phyloP scores from a whole-genome alignment of 2,329 filamentous ascomycete species.

The Hysterium pulicare region DNA sequence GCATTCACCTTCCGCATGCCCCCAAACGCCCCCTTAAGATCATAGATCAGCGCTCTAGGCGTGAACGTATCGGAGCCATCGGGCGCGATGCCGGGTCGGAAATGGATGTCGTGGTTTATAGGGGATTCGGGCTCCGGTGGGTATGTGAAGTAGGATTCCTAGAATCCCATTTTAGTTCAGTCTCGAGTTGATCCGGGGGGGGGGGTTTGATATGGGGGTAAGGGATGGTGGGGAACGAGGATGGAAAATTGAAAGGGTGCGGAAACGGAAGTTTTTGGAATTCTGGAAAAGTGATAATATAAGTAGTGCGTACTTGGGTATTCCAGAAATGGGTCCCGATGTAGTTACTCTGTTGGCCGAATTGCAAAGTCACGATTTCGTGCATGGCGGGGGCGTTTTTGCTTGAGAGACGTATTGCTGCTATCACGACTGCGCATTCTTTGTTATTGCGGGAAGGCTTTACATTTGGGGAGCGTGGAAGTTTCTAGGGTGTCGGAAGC shows the following conservation, averaged over 20 bases:
- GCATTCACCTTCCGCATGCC: constrained; percentile 83
- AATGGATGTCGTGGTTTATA: constrained; percentile 83
- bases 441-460: too few relatives aligned
- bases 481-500: too few relatives aligned
- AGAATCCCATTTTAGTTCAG: not conserved
- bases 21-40: constrained; percentile 90
- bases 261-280: not conserved
- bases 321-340: constrained; percentile 98
- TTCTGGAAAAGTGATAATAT: not conserved
- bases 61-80: constrained; percentile 90
- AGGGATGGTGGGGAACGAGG: not conserved
- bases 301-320: constrained; percentile 66
- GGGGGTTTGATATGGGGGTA: not conserved
- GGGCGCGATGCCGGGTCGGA: constrained; percentile 74
- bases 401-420: too few relatives aligned
- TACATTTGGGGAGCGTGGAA: too few relatives aligned
- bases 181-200: too few relatives aligned
- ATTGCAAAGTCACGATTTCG: constrained; percentile 90
- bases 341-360: constrained; percentile 91
- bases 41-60: constrained; percentile 87
- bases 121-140: constrained; percentile 60
- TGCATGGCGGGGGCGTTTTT: constrained; percentile 70
- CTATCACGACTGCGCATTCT: too few relatives aligned
- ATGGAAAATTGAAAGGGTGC: not conserved
- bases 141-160: constrained; percentile 99